Evolutionary conservation across 768 basidiomycete genomes (phyloP).

Genomic region (Lactarius indigo): DNA sequence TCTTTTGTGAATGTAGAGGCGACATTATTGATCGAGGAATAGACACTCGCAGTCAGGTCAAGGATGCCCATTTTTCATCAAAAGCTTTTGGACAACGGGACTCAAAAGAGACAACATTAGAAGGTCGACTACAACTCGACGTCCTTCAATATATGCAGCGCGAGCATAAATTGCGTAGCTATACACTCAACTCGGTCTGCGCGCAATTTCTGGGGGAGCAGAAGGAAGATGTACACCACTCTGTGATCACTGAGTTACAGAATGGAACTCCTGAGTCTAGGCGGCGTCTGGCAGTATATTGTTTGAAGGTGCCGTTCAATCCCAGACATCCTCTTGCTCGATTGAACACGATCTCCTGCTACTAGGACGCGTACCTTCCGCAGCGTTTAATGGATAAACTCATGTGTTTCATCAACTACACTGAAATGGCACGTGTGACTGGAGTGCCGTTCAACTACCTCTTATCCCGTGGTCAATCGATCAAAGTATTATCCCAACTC

Average conservation of each 20-base stretch:
- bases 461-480: conserved; percentile 91
- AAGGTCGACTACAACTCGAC: conserved; percentile 94
- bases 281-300: conserved; percentile 92
- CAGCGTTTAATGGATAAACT: conserved; percentile 95
- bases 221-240: conserved; percentile 98
- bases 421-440: conserved; percentile 99
- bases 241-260: conserved; percentile 96
- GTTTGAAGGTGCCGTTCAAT: conserved; percentile 73
- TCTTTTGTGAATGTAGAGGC: not conserved
- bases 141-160: conserved; percentile 97
- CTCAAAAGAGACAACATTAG: conserved; percentile 87
- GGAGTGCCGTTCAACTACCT: conserved; percentile 99
- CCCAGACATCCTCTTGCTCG: not conserved
- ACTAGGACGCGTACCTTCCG: conserved; percentile 94
- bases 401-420: conserved; percentile 99
- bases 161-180: conserved; percentile 95
- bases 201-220: conserved; percentile 97
- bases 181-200: conserved; percentile 97
- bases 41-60: conserved; percentile 78
- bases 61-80: conserved; percentile 96
- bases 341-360: not conserved
- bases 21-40: conserved; percentile 3
- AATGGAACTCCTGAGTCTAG: conserved; percentile 94
- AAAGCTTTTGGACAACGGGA: conserved; percentile 97
- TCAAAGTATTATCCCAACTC: conserved; percentile 96